Percentiles rank a stretch among this genome's conserved stretches.
These are phyloP conservation scores for Verticillium nonalfalfae DNA, from an alignment of 2,329 filamentous ascomycete species.

Conservation along the genomic window DNA sequence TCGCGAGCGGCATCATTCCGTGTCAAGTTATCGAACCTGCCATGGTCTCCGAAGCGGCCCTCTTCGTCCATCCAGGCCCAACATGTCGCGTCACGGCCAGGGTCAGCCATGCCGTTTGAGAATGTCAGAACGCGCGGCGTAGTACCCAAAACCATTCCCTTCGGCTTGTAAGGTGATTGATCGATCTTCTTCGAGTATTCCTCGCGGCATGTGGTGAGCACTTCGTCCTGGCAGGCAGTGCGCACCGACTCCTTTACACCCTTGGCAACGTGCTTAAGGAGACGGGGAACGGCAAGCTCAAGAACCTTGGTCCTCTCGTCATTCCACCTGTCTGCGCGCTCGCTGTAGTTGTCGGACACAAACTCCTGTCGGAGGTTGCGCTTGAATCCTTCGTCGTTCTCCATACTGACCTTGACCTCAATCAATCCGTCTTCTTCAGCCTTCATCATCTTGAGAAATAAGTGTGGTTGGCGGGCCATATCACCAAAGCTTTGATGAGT, in stretches of 20 bases:
- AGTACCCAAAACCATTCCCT: conserved; percentile 84
- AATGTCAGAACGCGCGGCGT: conserved; percentile 80
- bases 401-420: conserved; percentile 74
- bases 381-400: conserved; percentile 70
- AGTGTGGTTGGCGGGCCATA: conserved; percentile 75
- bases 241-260: conserved; percentile 92
- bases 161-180: conserved; percentile 92
- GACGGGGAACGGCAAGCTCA: conserved; percentile 71
- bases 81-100: conserved; percentile 69
- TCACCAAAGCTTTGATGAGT: conserved; percentile 80
- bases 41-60: conserved; percentile 80
- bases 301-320: conserved; percentile 78
- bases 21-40: conserved; percentile 75
- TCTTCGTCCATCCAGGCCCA: conserved; percentile 95
- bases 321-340: conserved; percentile 93
- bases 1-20: conserved; percentile 61
- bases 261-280: conserved; percentile 79
- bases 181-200: conserved; percentile 87
- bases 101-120: conserved; percentile 75
- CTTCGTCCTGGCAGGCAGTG: conserved; percentile 87
- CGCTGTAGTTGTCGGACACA: conserved; percentile 90
- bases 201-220: conserved; percentile 82
- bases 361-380: conserved; percentile 76
- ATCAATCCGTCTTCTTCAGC: conserved; percentile 91
- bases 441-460: conserved; percentile 95